Evolutionary conservation across 768 basidiomycete species (phyloP), one percentile per base, ranked within the genome.

Genomic region (Naematelia aurantialba): DNA sequence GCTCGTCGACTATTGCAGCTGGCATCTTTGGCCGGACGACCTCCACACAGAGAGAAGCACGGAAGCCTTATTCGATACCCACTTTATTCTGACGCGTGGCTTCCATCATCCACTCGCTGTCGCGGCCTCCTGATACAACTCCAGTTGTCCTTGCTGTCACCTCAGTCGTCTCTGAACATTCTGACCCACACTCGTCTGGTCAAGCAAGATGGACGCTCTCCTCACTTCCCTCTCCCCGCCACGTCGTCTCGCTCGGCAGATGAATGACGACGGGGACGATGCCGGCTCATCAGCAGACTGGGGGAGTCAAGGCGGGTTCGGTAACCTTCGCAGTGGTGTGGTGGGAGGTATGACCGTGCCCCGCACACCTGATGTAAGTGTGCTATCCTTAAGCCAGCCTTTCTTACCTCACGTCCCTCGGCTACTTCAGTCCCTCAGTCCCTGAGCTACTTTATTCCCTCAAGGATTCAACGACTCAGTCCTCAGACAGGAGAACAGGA

Each of bases 341-440:
- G 65, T 76, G 1, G 56, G 57, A n/a, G 73, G 72, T 1, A 76
- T 76, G 75, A 57, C 57, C 24, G 53, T 76, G 0, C 75, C 75
- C 14, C 34, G 73, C 46, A 73, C 75, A 22, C 48, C 65, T 24
- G 70, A 76, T 61, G 75, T 76, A 54, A 63, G 75, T 71, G n/a
- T n/a, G n/a, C 24, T 46, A 52, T 26, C 47, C 21, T 5, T 51
- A 24, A 5, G 22, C 29, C 5, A 5, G 5, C 4, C 26, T 44
- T 44, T 19, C 12, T 44, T 44, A n/a, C n/a, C n/a, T 44, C 42
- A 19, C 12, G 42, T 44, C 42, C 12, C 42, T 44, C 42, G 42
- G 19, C 19, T n/a, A n/a, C n/a, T n/a, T n/a, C n/a, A n/a, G n/a
- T n/a, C n/a, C n/a, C n/a, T n/a, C n/a, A n/a, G n/a, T n/a, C n/a